A percentile compares a stretch with the other conserved stretches of the same genome.
Evolutionary conservation across 768 basidiomycete genomes (phyloP).

Genomic region (Macrolepiota fuliginosa): DNA sequence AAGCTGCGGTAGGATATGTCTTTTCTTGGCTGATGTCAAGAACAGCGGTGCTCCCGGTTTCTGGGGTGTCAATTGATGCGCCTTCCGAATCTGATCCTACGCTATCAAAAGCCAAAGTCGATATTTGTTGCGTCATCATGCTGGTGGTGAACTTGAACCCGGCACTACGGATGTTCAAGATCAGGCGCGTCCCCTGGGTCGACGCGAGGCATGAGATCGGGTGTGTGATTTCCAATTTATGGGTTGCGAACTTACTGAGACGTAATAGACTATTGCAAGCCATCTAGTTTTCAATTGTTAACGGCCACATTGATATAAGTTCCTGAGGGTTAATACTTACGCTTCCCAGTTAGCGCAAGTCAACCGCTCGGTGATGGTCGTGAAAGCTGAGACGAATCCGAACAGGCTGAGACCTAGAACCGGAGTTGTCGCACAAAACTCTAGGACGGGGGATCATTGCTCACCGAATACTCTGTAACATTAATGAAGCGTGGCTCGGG

Average conservation of each 20-base stretch:
- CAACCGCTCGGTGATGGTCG: background rate
- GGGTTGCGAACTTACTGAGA: background rate
- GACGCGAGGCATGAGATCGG: background rate
- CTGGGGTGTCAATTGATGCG: background rate
- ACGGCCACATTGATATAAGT: background rate
- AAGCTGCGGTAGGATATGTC: too few relatives aligned
- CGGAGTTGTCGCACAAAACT: background rate
- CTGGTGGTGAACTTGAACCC: slow-evolving; percentile 3
- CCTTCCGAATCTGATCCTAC: background rate
- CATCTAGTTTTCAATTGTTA: background rate
- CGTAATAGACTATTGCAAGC: slow-evolving; percentile 8
- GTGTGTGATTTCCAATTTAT: background rate
- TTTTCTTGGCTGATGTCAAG: background rate
- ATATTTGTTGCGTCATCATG: slow-evolving; percentile 7
- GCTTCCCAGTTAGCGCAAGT: slow-evolving; percentile 11
- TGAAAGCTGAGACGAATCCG: background rate
- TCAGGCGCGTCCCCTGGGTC: slow-evolving; percentile 9
- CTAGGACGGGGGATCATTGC: background rate
- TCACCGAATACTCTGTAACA: background rate
- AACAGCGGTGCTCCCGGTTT: background rate
- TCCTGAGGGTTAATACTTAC: background rate
- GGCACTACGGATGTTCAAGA: slow-evolving; percentile 10
- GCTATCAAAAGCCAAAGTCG: slow-evolving; percentile 2
- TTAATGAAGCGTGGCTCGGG: background rate
- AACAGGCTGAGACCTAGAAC: slow-evolving; percentile 1